These are phyloP conservation scores for Dalbergia oliveri DNA, from an alignment of 306 rosid species.

Conservation along the genomic window DNA sequence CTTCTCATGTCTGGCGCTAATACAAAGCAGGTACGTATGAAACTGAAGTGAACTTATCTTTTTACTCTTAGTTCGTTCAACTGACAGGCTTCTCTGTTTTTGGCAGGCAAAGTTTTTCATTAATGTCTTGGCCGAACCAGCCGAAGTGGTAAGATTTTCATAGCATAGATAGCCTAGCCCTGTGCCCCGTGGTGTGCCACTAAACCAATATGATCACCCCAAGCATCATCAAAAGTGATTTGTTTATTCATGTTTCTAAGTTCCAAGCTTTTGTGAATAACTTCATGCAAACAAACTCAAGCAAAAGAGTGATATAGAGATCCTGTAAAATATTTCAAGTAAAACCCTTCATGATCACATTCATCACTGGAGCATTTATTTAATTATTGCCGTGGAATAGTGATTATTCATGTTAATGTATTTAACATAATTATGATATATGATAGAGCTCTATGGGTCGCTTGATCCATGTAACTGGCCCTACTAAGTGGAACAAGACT, in stretches of 20 bases:
- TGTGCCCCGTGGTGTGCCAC: neutral
- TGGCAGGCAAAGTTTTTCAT: constrained; percentile 96
- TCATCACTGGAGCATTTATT: constrained; percentile 10
- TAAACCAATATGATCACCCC: neutral
- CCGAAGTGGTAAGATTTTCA: constrained; percentile 84
- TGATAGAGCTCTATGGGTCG: too few species aligned
- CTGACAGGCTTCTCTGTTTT: constrained; percentile 32
- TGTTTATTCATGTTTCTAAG: constrained; percentile 20
- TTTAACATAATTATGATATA: too few species aligned
- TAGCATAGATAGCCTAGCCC: constrained; percentile 27
- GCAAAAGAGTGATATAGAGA: neutral
- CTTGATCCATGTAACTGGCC: too few species aligned
- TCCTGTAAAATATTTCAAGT: constrained; percentile 18
- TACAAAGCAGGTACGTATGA: constrained; percentile 78
- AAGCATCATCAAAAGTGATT: neutral
- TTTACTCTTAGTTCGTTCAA: constrained; percentile 22
- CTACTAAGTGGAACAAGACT: too few species aligned
- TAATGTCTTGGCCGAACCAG: constrained; percentile 94
- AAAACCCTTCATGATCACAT: neutral
- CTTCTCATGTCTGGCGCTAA: constrained; percentile 98
- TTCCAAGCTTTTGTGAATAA: constrained; percentile 23
- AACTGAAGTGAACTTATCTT: constrained; percentile 8
- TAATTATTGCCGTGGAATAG: neutral
- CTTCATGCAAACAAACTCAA: constrained; percentile 19
- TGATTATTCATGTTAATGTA: neutral